These are phyloP conservation scores for Calocybe cyanea DNA, from an alignment of 768 basidiomycete species.

Conservation along the genomic window DNA sequence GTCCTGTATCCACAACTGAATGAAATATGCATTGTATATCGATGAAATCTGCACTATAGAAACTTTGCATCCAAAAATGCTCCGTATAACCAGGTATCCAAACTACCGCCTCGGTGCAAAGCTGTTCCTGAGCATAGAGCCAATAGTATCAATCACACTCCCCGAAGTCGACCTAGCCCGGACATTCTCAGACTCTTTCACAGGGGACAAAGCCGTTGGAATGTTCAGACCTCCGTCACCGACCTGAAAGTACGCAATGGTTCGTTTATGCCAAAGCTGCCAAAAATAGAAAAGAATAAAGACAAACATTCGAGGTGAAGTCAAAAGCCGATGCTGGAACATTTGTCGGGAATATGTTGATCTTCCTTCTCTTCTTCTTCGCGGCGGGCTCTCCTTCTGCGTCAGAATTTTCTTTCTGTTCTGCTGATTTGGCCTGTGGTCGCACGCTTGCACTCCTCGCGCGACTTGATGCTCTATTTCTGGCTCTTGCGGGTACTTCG, in stretches of 20 bases:
- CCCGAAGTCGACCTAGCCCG: constrained; percentile 42
- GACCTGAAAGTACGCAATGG: constrained; percentile 20
- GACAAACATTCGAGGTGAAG: constrained; percentile 31
- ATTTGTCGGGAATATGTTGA: constrained; percentile 52
- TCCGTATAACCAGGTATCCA: too few species aligned
- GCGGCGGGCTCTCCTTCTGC: constrained; percentile 17
- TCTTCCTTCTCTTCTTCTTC: constrained; percentile 70
- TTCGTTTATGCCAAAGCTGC: background rate
- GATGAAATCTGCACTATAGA: too few species aligned
- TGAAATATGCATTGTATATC: too few species aligned
- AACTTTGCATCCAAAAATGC: too few species aligned
- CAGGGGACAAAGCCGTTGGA: constrained; percentile 63
- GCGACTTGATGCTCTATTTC: background rate
- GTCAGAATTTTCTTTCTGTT: background rate
- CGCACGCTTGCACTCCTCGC: background rate
- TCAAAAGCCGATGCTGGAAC: constrained; percentile 44
- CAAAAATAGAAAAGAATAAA: background rate
- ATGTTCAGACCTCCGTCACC: constrained; percentile 50
- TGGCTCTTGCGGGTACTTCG: constrained; percentile 3
- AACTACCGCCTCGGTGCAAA: constrained; percentile 14
- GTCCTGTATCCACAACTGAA: too few species aligned
- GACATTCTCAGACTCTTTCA: constrained; percentile 51
- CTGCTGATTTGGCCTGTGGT: background rate
- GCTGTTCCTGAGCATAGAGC: constrained; percentile 20
- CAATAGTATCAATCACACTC: constrained; percentile 23